These are phyloP conservation scores for Penicillium canescens DNA, from an alignment of 495 filamentous ascomycete genomes.

Conservation along the genomic window DNA sequence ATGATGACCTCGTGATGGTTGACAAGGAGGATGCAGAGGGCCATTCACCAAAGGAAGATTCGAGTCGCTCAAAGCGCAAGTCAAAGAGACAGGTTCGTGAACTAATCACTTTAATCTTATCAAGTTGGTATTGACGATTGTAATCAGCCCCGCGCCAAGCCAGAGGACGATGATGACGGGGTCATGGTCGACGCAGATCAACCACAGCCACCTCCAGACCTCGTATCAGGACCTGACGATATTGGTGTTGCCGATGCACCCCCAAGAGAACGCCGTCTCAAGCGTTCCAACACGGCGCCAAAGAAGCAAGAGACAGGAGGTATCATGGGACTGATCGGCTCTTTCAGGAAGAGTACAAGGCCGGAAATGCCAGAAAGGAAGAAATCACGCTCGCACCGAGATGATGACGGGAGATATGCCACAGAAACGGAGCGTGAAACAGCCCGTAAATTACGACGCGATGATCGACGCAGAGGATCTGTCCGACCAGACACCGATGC, in stretches of 20 bases:
- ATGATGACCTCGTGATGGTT: slow-evolving; percentile 60
- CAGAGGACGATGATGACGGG: slow-evolving; percentile 41
- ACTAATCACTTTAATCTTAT: neutral
- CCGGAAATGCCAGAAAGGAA: slow-evolving; percentile 40
- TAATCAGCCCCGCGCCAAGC: slow-evolving; percentile 28
- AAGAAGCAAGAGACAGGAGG: slow-evolving; percentile 49
- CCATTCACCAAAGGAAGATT: slow-evolving; percentile 37
- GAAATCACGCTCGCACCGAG: slow-evolving; percentile 41
- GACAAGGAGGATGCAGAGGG: slow-evolving; percentile 47
- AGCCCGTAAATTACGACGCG: slow-evolving; percentile 38
- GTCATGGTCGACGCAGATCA: slow-evolving; percentile 50
- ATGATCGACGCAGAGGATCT: slow-evolving; percentile 43
- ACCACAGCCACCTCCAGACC: slow-evolving; percentile 34
- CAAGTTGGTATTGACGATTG: neutral
- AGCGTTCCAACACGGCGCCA: slow-evolving; percentile 38
- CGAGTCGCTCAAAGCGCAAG: slow-evolving; percentile 37
- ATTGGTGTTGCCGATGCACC: slow-evolving; percentile 72
- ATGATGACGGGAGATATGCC: slow-evolving; percentile 34
- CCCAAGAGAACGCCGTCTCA: slow-evolving; percentile 58
- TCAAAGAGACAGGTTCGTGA: slow-evolving; percentile 39
- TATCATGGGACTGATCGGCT: slow-evolving; percentile 50
- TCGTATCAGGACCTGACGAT: slow-evolving; percentile 59
- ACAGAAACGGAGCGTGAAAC: slow-evolving; percentile 48
- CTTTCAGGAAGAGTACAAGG: slow-evolving; percentile 39
- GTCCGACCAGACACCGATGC: slow-evolving; percentile 43